A percentile compares a stretch with the other conserved stretches of the same genome.
Conservation (phyloP, 805 yeast genomes). For the Scheffersomyces stipitis region DNA sequence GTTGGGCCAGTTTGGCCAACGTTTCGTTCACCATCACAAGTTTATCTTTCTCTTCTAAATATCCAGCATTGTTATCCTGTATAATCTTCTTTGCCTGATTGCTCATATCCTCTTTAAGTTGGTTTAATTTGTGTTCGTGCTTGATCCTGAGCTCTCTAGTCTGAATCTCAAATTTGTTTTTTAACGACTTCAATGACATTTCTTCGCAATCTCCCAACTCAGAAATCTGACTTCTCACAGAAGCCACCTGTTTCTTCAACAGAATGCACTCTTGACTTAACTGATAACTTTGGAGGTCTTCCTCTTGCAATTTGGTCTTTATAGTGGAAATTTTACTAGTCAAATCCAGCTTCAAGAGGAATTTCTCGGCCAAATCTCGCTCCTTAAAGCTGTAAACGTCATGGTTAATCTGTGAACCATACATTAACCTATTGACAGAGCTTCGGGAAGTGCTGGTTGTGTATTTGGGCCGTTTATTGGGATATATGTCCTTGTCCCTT, state of each 20-base stretch:
- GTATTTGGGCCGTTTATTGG: no score
- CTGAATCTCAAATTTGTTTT: constrained; percentile 13
- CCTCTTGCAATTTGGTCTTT: constrained; percentile 25
- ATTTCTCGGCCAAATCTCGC: no score
- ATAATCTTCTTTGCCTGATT: constrained; percentile 39
- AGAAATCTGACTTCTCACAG: constrained; percentile 32
- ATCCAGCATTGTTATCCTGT: constrained; percentile 28
- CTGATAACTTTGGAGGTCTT: background rate
- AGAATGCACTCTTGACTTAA: constrained; percentile 24
- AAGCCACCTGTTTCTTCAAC: constrained; percentile 36
- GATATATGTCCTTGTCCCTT: no score
- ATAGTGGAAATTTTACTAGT: constrained; percentile 22
- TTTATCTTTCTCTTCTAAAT: constrained; percentile 23
- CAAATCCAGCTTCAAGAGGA: background rate
- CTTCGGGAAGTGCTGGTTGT: no score
- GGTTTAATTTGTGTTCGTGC: constrained; percentile 22
- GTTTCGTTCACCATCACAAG: constrained; percentile 13
- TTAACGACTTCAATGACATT: constrained; percentile 16
- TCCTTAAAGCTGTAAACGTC: no score
- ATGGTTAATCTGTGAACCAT: no score
- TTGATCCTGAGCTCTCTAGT: constrained; percentile 18
- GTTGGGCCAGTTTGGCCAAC: constrained; percentile 11
- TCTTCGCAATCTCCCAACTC: constrained; percentile 24
- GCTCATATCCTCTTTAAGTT: constrained; percentile 27
- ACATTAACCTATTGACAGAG: no score